Base-by-base conservation (phyloP, 306 rosid genomes). In the Inga leiocalycina region DNA sequence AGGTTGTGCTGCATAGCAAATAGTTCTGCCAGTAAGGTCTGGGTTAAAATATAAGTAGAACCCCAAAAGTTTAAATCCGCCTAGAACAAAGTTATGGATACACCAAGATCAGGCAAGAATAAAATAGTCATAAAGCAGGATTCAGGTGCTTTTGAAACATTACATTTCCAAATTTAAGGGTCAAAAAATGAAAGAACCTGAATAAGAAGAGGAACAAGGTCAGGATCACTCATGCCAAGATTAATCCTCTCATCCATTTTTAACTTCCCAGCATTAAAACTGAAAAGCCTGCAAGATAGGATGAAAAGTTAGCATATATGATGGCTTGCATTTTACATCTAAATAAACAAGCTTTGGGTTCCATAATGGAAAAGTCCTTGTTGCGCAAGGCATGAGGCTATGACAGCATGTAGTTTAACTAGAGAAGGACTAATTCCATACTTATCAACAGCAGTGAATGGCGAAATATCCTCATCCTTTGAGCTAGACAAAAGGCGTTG, bases 371-470 rank as follows among this genome's bases (percentile, higher is more conserved):
- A 68, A 22, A 74, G 19, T 59, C 59, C 74, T n/a, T 52, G 74
- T 48, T 77, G 32, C 49, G 68, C 79, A 81, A 35, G 77, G 37
- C 49, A 74, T 37, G 61, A 59, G 48, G 52, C 70, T 43, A 54
- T 46, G 45, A 84, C 34, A 54, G 13, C 35, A 43, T 7, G 30
- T 10, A 41, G 32, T 79, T 37, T 49, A 48, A 20, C 52, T 44
- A 72, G 48, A 77, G 67, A 54, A 51, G 35, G 76, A 65, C 43
- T 30, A 14, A 70, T 81, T 75, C 46, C 89, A 74, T 96, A 96
- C 98, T 93, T 96, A 66, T 96, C 99, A 84, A 94, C 99, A 76
- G 99, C 98, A 1, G 94, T 93, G 89, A 96, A 96, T 73, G 98
- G 98, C 43, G 99, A 96, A 82, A 96, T 91, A 81, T 96, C 97